Base-by-base conservation (phyloP, 352 stramenopile genomes). In the Phytophthora hybrid region DNA sequence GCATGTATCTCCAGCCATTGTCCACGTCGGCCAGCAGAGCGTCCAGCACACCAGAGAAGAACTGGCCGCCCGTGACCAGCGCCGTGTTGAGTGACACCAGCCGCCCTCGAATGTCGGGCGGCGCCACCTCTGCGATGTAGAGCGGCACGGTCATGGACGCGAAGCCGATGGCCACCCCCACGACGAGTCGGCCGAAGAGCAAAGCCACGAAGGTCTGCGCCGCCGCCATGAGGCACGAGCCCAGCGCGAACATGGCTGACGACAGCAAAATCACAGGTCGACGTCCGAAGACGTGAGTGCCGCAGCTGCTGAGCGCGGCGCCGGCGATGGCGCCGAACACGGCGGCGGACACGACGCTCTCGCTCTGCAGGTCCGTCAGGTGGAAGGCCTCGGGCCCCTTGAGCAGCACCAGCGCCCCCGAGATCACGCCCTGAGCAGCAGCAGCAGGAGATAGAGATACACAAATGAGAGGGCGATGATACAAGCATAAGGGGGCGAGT, bases 61-160 rank as follows among this genome's bases (percentile, higher is more conserved):
- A 95, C 71, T 95, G 88, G 8, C 88, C 87, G 9, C 88, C 88
- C 0, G 88, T 95, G 18, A 93, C 81, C 18, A 92, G 57, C 4
- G 92, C 77, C 23, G 84, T 93, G 55, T 95, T 95, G 46, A 94
- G 74, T 19, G 87, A 94, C 26, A 95, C 87, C 37, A 95, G 74
- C 18, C 77, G 83, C 2, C 87, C 88, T 23, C 88, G 85, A 29
- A 88, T 85, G 18, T 92, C 68, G 5, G 88, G 81, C 0, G 87
- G 87, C 18, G 87, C 91, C 19, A 92, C 81, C 61, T 95, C 88
- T 26, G 88, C 87, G 59, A 95, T 94, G 71, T 95, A 95, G 11
- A 95, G 76, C 44, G 88, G 88, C 32, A 95, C 87, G 19, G 83
- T 90, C 84, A 94, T 93, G 32, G 88, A 95, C 7, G 87, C 91